These are phyloP conservation scores for Salvia sclarea DNA, from an alignment of 305 asterid genomes.

Conservation along the genomic window DNA sequence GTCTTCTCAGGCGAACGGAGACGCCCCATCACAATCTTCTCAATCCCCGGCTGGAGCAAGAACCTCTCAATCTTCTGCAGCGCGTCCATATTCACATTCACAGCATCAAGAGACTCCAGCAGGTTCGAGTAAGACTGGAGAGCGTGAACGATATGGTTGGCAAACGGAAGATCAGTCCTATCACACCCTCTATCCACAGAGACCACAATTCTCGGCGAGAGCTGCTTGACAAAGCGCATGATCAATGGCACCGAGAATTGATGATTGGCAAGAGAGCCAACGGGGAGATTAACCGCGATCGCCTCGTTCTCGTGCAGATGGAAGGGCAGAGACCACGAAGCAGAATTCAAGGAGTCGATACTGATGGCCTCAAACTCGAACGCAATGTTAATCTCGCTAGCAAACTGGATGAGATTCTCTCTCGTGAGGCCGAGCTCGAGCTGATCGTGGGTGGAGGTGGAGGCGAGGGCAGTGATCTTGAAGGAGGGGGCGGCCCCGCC, in stretches of 20 bases:
- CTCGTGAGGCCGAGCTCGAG: constrained; percentile 74
- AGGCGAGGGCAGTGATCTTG: constrained; percentile 79
- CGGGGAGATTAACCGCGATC: constrained; percentile 76
- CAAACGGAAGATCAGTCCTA: constrained; percentile 77
- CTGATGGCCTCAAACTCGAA: constrained; percentile 69
- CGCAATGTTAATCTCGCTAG: constrained; percentile 58
- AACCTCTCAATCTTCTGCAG: constrained; percentile 86
- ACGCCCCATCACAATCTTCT: constrained; percentile 57
- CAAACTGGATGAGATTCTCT: constrained; percentile 75
- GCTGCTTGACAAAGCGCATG: constrained; percentile 70
- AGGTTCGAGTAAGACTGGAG: constrained; percentile 77
- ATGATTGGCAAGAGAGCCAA: constrained; percentile 54
- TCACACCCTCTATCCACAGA: constrained; percentile 87
- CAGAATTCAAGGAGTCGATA: constrained; percentile 57
- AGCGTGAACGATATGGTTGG: constrained; percentile 77
- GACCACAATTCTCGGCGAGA: constrained; percentile 79
- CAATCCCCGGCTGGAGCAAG: constrained; percentile 77
- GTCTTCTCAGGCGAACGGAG: constrained; percentile 64
- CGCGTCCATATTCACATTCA: constrained; percentile 72
- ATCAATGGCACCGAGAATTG: constrained; percentile 57
- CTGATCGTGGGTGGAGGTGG: constrained; percentile 71
- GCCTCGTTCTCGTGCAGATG: constrained; percentile 58
- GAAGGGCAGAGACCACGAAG: constrained; percentile 64
- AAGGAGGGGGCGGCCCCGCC: constrained; percentile 64
- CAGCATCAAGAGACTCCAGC: constrained; percentile 89